These are phyloP conservation scores for Moniliophthora roreri DNA, from an alignment of 1,284 basidiomycete species.

Conservation along the genomic window DNA sequence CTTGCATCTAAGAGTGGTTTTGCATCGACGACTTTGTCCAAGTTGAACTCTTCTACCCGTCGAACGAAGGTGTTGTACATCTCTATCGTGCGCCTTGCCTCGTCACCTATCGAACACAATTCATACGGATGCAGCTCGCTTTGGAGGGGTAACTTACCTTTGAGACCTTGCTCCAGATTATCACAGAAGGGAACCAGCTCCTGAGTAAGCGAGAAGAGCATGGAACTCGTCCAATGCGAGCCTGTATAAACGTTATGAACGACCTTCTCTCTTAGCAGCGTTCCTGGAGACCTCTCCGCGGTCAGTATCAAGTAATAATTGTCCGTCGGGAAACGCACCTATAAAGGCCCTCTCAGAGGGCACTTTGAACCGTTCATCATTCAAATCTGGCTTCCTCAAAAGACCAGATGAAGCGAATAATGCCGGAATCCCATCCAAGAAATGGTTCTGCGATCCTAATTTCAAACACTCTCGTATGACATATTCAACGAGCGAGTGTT, in stretches of 20 bases:
- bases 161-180: constrained; percentile 37
- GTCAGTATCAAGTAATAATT: not conserved
- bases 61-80: constrained; percentile 65
- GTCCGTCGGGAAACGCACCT: constrained; percentile 45
- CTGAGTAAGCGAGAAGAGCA: constrained; percentile 75
- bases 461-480: constrained; percentile 83
- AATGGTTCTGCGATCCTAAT: constrained; percentile 79
- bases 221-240: constrained; percentile 68
- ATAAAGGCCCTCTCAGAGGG: constrained; percentile 56
- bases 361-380: constrained; percentile 32
- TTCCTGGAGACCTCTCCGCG: constrained; percentile 44
- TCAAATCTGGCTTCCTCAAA: constrained; percentile 42
- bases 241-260: constrained; percentile 68
- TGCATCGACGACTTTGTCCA: constrained; percentile 63
- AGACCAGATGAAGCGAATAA: constrained; percentile 62
- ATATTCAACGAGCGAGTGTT: constrained; percentile 59
- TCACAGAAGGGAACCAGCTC: constrained; percentile 65
- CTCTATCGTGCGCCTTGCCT: constrained; percentile 49
- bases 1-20: constrained; percentile 79
- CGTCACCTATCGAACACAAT: constrained; percentile 31
- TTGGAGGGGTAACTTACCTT: constrained; percentile 40
- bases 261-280: constrained; percentile 62
- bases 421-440: constrained; percentile 69
- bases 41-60: constrained; percentile 60
- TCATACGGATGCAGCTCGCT: not conserved